A percentile compares a stretch with the other conserved stretches of the same genome.
phyloP scores from a whole-genome alignment of 176 grass and related monocot genomes.

The Oryza nivara region DNA sequence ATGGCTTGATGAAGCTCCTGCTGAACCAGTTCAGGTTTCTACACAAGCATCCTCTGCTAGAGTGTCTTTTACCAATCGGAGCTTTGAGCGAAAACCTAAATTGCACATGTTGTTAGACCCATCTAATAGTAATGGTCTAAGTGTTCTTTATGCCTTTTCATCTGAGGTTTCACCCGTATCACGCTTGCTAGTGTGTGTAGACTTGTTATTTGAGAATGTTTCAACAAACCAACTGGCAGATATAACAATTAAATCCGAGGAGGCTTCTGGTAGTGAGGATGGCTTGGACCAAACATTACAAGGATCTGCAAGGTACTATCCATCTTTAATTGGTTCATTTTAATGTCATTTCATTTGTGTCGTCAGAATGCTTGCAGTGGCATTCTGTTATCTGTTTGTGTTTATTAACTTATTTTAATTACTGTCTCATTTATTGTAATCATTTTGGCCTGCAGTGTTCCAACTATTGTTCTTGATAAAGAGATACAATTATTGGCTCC shows the following conservation, averaged over 20 bases:
- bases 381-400: conserved; percentile 22
- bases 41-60: conserved; percentile 55
- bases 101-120: conserved; percentile 71
- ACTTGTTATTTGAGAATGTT: conserved; percentile 83
- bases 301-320: conserved; percentile 65
- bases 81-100: conserved; percentile 76
- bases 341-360: neutral
- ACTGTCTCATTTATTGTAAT: conserved; percentile 25
- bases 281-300: conserved; percentile 45
- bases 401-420: conserved; percentile 17
- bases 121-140: conserved; percentile 62
- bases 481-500: conserved; percentile 71
- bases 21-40: conserved; percentile 42
- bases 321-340: neutral
- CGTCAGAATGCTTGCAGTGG: conserved; percentile 13
- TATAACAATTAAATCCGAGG: conserved; percentile 76
- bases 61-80: conserved; percentile 78
- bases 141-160: conserved; percentile 85
- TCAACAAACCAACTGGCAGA: conserved; percentile 53
- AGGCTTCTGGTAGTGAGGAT: conserved; percentile 54
- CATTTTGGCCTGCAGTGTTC: conserved; percentile 46
- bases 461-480: conserved; percentile 58
- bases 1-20: conserved; percentile 85
- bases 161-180: conserved; percentile 65
- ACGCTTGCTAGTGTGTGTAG: conserved; percentile 60